Percentiles rank a stretch among this genome's conserved stretches.
These are phyloP conservation scores for Penicillium sp. DNA, from an alignment of 2,329 filamentous ascomycete genomes.

Conservation along the genomic window DNA sequence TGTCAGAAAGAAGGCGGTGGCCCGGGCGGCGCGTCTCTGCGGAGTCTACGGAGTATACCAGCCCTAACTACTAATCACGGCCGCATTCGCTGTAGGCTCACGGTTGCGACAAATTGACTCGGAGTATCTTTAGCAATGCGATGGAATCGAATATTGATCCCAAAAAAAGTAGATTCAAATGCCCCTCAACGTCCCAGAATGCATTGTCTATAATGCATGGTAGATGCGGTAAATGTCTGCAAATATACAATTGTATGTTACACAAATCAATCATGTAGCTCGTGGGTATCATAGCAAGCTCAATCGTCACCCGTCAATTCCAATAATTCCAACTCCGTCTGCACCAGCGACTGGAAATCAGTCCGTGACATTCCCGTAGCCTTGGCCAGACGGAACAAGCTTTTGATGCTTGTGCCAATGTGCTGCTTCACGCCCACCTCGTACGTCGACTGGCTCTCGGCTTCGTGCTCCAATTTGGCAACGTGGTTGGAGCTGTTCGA, in stretches of 20 bases:
- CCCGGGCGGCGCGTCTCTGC: conserved; percentile 7
- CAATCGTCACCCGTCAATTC: conserved; percentile 50
- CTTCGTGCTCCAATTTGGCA: conserved; percentile 51
- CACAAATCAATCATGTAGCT: conserved; percentile 11
- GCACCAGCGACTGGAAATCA: conserved; percentile 58
- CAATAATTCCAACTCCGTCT: conserved; percentile 55
- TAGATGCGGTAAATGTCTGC: not conserved
- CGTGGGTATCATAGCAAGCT: conserved; percentile 20
- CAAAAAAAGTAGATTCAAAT: not conserved
- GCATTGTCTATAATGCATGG: conserved; percentile 4
- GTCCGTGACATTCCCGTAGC: conserved; percentile 53
- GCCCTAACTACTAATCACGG: too few species aligned
- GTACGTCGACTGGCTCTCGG: conserved; percentile 49
- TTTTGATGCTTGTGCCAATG: conserved; percentile 60
- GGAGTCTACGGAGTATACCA: not conserved
- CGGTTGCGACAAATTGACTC: too few species aligned
- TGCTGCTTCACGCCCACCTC: conserved; percentile 60
- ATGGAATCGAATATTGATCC: not conserved
- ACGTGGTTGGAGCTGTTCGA: conserved; percentile 47
- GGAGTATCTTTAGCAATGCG: not conserved
- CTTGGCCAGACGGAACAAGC: conserved; percentile 56
- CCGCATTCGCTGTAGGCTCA: too few species aligned
- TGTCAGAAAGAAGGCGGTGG: conserved; percentile 18
- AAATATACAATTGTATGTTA: conserved; percentile 9
- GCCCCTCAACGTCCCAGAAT: conserved; percentile 6